Evolutionary conservation across 2,329 filamentous ascomycete species (phyloP).

Genomic region (Rugonectria rugulosa): DNA sequence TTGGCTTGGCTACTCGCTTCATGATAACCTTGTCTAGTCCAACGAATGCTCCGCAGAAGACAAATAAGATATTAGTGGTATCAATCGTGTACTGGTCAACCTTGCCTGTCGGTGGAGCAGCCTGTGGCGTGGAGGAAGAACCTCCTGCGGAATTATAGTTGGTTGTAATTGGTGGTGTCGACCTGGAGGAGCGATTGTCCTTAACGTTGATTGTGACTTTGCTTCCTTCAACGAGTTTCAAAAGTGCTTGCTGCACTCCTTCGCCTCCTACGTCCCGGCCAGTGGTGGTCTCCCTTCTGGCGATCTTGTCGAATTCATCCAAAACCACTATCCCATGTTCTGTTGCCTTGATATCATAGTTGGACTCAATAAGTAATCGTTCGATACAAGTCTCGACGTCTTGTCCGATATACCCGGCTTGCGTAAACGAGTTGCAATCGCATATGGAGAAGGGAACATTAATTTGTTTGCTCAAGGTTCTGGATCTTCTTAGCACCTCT

Average conservation of each 20-base stretch:
- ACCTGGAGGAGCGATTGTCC: constrained; percentile 68
- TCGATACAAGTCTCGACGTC: constrained; percentile 97
- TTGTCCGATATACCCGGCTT: constrained; percentile 96
- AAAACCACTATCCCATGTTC: constrained; percentile 95
- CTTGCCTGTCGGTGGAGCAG: constrained; percentile 56
- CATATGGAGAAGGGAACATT: constrained; percentile 95
- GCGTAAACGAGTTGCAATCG: constrained; percentile 94
- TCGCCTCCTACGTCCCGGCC: constrained; percentile 95
- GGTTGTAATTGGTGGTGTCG: constrained; percentile 59
- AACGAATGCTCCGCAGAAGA: constrained; percentile 95
- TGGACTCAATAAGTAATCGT: constrained; percentile 85
- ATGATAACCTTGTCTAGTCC: constrained; percentile 88
- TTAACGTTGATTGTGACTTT: constrained; percentile 93
- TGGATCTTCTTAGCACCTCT: constrained; percentile 47
- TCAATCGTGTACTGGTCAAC: constrained; percentile 77
- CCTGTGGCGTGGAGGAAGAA: constrained; percentile 55
- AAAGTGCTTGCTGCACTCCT: constrained; percentile 92
- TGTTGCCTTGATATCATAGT: constrained; percentile 84
- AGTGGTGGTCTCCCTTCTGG: constrained; percentile 83
- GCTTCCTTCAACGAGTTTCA: constrained; percentile 96
- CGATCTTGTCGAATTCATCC: constrained; percentile 98
- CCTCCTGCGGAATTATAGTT: constrained; percentile 56
- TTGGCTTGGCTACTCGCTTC: constrained; percentile 82
- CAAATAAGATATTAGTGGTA: constrained; percentile 96
- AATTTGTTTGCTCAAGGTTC: constrained; percentile 89